Base-by-base conservation (phyloP, 2,329 filamentous ascomycete genomes). In the Fulvia fulva region DNA sequence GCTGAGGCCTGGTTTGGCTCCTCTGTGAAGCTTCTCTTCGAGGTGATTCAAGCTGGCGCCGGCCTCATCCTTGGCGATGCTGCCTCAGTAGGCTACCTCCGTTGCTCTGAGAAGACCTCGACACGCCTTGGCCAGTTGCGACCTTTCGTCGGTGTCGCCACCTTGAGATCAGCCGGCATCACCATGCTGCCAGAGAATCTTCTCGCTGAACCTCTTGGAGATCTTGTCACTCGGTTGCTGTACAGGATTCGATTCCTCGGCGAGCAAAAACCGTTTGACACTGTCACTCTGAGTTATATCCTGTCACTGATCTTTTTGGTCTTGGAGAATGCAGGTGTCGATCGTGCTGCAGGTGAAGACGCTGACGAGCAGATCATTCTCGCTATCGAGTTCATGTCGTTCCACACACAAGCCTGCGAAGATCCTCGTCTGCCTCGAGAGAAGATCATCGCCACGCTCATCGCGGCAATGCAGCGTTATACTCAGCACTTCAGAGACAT, bases 401-500 rank as follows among this genome's bases (percentile, higher is more conserved):
- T 93, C 75, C 94, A 99, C 72, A 92, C 92, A 0, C 86, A 88
- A 68, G 83, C 87, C 26, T 96, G 87, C 71, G 81, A 84, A 28
- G 89, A 96, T 67, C 80, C 83, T 53, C 83, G 86, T 30, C 82
- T 97, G 25, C 91, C 93, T 28, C 86, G 94, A 8, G 81, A 83
- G 53, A 84, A 91, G 58, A 80, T 96, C 37, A 74, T 97, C 3
- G 78, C 83, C 2, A 80, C 83, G 3, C 79, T 99, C 37, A 87
- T 96, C 57, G 80, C 80, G 46, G 88, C 91, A 1, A 95, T 99
- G 89, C 90, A 95, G 71, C 83, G 78, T 60, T 96, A 96, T 73
- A 88, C 86, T 46, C 91, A 96, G 70, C 94, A 99, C 74, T 97
- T 97, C 78, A 96, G 96, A 75, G 80, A 92, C 58, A 86, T 97